phyloP scores from a whole-genome alignment of 495 filamentous ascomycete species.

The Trichoderma orchidacearum region DNA sequence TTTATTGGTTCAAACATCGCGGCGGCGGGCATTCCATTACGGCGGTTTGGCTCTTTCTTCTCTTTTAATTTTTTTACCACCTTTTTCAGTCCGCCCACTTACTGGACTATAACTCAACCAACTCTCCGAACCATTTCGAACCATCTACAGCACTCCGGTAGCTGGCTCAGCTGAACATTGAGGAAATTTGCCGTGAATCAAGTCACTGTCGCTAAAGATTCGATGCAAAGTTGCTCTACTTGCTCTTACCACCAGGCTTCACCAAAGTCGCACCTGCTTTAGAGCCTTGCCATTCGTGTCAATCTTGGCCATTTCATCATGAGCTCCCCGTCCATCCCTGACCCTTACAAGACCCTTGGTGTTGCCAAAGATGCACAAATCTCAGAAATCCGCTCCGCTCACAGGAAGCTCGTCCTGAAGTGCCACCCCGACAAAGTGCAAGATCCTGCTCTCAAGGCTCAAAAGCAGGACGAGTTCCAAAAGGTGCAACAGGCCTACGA shows the following conservation, averaged over 20 bases:
- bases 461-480: slow-evolving; percentile 78
- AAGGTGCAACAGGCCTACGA: slow-evolving; percentile 90
- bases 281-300: not conserved
- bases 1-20: too few species aligned
- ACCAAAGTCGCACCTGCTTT: not conserved
- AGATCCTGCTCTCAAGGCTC: slow-evolving; percentile 46
- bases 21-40: not conserved
- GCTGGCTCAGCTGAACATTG: not conserved
- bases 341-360: slow-evolving; percentile 75
- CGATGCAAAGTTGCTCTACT: not conserved
- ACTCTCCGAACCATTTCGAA: not conserved
- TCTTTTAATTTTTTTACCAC: too few species aligned
- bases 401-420: slow-evolving; percentile 86
- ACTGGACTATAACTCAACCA: not conserved
- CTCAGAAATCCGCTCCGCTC: slow-evolving; percentile 60
- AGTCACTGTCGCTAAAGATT: not conserved
- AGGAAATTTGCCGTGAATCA: too few species aligned
- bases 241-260: not conserved
- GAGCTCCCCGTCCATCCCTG: slow-evolving; percentile 47
- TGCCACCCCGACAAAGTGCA: slow-evolving; percentile 93
- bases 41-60: not conserved
- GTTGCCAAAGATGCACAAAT: slow-evolving; percentile 62
- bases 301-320: slow-evolving; percentile 29
- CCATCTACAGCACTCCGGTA: not conserved
- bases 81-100: not conserved